These are phyloP conservation scores for Saccharomyces hybrid DNA, from an alignment of 1,139 yeast genomes.

Conservation along the genomic window DNA sequence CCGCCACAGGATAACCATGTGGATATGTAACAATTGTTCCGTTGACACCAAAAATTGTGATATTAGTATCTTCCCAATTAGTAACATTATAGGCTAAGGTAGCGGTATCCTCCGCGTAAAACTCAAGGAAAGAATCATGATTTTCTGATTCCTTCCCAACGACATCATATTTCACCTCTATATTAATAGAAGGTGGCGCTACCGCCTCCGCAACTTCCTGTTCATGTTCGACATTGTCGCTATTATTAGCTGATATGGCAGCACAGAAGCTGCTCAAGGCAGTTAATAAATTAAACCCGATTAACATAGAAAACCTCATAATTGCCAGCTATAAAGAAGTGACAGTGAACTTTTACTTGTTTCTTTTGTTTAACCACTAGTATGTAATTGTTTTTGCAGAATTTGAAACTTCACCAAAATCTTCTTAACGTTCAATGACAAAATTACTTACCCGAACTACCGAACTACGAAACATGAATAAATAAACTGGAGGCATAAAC, in stretches of 20 bases:
- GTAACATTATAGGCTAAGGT: constrained; percentile 47
- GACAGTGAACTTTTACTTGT: neutral
- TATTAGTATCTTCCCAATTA: constrained; percentile 50
- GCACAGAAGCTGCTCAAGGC: neutral
- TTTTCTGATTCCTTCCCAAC: neutral
- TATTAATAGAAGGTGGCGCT: neutral
- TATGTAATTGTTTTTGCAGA: neutral
- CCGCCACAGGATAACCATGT: constrained; percentile 43
- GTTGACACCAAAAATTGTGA: constrained; percentile 63
- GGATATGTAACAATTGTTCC: constrained; percentile 58
- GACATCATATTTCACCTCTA: constrained; percentile 2
- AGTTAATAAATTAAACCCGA: neutral
- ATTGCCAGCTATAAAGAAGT: neutral
- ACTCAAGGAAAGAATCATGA: constrained; percentile 20
- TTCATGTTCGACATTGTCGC: neutral
- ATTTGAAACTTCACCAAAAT: neutral
- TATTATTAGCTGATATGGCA: neutral
- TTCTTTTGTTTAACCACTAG: neutral
- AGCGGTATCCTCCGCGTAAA: constrained; percentile 44
- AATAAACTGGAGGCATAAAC: neutral
- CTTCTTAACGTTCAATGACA: neutral
- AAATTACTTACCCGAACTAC: neutral
- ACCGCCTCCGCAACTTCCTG: neutral
- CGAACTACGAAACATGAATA: neutral
- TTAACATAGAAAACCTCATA: neutral